A percentile compares a stretch with the other conserved stretches of the same genome.
These are phyloP conservation scores for Xylariales sp. DNA, from an alignment of 2,329 filamentous ascomycete genomes.

Conservation along the genomic window DNA sequence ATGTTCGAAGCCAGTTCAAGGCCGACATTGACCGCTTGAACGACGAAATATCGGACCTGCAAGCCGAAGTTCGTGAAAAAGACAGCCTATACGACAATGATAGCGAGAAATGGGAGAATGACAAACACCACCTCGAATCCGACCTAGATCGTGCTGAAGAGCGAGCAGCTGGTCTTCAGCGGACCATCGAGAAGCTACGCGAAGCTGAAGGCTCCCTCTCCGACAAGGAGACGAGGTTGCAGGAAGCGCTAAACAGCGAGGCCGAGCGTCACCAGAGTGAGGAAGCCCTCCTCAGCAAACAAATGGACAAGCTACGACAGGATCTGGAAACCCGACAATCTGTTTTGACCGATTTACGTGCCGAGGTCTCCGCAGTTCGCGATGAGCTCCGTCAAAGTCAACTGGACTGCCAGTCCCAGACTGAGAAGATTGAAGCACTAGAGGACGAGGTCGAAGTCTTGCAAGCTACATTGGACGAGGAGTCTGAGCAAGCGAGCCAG, in stretches of 20 bases:
- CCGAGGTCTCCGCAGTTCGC: constrained; percentile 59
- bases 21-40: constrained; percentile 47
- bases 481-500: constrained; percentile 53
- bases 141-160: constrained; percentile 65
- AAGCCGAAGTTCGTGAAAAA: constrained; percentile 62
- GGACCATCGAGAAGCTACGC: constrained; percentile 65
- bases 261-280: constrained; percentile 67
- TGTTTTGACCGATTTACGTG: constrained; percentile 60
- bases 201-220: constrained; percentile 63
- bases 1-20: constrained; percentile 50
- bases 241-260: constrained; percentile 66
- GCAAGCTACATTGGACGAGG: constrained; percentile 60
- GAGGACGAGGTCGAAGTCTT: constrained; percentile 76
- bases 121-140: constrained; percentile 59
- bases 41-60: constrained; percentile 55
- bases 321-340: constrained; percentile 64
- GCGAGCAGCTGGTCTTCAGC: constrained; percentile 61
- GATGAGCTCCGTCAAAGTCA: constrained; percentile 68
- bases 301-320: constrained; percentile 69
- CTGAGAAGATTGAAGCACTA: constrained; percentile 61
- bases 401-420: constrained; percentile 56
- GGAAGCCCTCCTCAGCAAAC: constrained; percentile 64
- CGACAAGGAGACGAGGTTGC: constrained; percentile 61
- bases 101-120: constrained; percentile 67
- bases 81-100: constrained; percentile 67